Percentiles rank a stretch among this genome's conserved stretches.
Conservation (phyloP, 306 rosid genomes). For the Bauhinia variegata region DNA sequence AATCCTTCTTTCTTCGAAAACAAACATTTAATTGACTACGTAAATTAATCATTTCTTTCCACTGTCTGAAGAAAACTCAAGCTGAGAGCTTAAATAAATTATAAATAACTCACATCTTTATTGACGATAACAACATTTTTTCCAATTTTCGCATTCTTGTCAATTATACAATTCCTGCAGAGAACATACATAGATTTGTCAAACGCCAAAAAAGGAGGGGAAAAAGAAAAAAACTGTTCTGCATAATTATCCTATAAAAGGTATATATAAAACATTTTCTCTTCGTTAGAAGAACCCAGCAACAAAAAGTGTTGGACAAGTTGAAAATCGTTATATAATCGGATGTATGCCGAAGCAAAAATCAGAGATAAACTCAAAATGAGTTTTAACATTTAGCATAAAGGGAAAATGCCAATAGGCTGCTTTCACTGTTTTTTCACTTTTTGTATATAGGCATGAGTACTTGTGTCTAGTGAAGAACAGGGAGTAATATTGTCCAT, state of each 20-base stretch:
- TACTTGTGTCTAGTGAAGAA: slow-evolving; percentile 2
- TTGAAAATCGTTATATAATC: background rate
- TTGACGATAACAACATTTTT: slow-evolving; percentile 52
- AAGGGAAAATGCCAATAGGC: background rate
- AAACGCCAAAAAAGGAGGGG: no score
- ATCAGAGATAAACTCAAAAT: background rate
- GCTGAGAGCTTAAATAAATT: slow-evolving; percentile 4
- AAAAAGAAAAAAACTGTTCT: background rate
- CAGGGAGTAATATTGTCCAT: background rate
- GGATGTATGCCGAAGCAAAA: background rate
- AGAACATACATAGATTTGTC: slow-evolving; percentile 8
- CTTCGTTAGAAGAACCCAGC: slow-evolving; percentile 2
- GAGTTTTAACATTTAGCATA: background rate
- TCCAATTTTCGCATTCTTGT: slow-evolving; percentile 61
- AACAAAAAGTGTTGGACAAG: slow-evolving; percentile 1
- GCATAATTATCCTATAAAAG: background rate
- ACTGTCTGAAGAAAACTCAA: background rate
- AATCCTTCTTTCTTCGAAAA: background rate
- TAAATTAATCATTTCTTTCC: background rate
- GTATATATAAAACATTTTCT: no score
- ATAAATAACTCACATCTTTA: slow-evolving; percentile 51
- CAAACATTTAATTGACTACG: background rate
- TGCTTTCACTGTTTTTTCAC: background rate
- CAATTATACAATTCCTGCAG: slow-evolving; percentile 60
- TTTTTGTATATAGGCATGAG: background rate